Percentiles rank a stretch among this genome's conserved stretches.
These are phyloP conservation scores for Parastagonospora avenae DNA, from an alignment of 2,329 filamentous ascomycete genomes.

Conservation along the genomic window DNA sequence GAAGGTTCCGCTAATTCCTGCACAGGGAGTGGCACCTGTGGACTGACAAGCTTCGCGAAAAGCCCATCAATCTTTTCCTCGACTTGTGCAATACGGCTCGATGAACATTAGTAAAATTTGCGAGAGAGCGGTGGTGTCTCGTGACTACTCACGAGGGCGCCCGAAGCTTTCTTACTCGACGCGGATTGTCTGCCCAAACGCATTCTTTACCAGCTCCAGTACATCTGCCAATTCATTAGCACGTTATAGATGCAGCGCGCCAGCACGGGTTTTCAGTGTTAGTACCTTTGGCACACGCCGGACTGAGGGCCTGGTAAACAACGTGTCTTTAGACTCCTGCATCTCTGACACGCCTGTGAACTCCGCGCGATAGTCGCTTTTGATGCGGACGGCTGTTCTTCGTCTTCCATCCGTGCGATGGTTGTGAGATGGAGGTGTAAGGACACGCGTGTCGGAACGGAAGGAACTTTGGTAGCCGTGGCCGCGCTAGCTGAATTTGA, in stretches of 20 bases:
- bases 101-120: not conserved
- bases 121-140: not conserved
- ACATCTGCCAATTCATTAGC: slow-evolving; percentile 27
- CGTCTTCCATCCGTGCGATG: slow-evolving; percentile 29
- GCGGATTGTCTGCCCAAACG: slow-evolving; percentile 38
- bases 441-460: slow-evolving; percentile 10
- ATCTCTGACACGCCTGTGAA: slow-evolving; percentile 41
- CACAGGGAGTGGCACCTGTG: not conserved
- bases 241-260: not conserved
- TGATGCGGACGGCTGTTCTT: slow-evolving; percentile 18
- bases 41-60: slow-evolving; percentile 35
- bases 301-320: slow-evolving; percentile 37
- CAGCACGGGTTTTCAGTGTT: not conserved
- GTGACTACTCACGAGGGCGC: slow-evolving; percentile 41
- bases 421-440: not conserved
- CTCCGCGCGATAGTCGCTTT: slow-evolving; percentile 23
- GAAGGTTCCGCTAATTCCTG: not conserved
- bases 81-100: slow-evolving; percentile 42
- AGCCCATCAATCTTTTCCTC: slow-evolving; percentile 45
- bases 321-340: slow-evolving; percentile 40
- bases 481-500: not conserved
- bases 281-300: slow-evolving; percentile 39
- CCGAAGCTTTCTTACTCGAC: slow-evolving; percentile 30
- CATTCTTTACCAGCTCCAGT: slow-evolving; percentile 32
- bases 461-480: not conserved